phyloP scores from a whole-genome alignment of 2,329 filamentous ascomycete genomes.

The Pestalotiopsis sp. region DNA sequence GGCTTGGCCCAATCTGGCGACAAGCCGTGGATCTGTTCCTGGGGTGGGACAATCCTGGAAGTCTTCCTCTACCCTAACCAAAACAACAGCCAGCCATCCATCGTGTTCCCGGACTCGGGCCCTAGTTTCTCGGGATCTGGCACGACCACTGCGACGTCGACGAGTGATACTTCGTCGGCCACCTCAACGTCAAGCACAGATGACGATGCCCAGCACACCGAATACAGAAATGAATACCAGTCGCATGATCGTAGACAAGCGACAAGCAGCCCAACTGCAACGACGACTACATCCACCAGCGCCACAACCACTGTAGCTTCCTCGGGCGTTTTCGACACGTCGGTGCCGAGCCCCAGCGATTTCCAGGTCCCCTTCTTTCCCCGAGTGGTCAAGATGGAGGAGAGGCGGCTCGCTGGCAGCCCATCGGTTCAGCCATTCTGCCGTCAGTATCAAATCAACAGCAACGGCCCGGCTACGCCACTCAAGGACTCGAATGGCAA shows the following conservation, averaged over 20 bases:
- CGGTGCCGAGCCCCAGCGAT: slow-evolving; percentile 19
- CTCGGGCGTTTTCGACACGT: slow-evolving; percentile 14
- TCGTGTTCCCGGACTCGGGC: neutral
- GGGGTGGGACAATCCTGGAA: slow-evolving; percentile 58
- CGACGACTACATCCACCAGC: neutral
- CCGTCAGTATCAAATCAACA: slow-evolving; percentile 48
- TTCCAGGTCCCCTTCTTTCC: slow-evolving; percentile 34
- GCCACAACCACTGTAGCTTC: neutral
- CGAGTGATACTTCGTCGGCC: neutral
- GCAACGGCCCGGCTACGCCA: slow-evolving; percentile 39
- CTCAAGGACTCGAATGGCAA: slow-evolving; percentile 40
- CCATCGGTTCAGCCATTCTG: slow-evolving; percentile 44
- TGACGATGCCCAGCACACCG: neutral
- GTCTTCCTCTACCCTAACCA: slow-evolving; percentile 60
- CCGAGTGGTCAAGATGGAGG: slow-evolving; percentile 56
- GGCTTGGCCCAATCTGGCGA: slow-evolving; percentile 47
- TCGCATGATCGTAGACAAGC: neutral
- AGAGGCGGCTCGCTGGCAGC: slow-evolving; percentile 45
- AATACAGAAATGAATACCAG: neutral
- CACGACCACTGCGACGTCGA: neutral
- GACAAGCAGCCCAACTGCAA: neutral
- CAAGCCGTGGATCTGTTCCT: slow-evolving; percentile 60
- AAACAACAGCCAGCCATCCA: slow-evolving; percentile 42
- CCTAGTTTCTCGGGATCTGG: neutral
- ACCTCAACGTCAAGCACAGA: neutral